These are phyloP conservation scores for Platanthera zijinensis DNA, from an alignment of 106 monocot species.

Conservation along the genomic window DNA sequence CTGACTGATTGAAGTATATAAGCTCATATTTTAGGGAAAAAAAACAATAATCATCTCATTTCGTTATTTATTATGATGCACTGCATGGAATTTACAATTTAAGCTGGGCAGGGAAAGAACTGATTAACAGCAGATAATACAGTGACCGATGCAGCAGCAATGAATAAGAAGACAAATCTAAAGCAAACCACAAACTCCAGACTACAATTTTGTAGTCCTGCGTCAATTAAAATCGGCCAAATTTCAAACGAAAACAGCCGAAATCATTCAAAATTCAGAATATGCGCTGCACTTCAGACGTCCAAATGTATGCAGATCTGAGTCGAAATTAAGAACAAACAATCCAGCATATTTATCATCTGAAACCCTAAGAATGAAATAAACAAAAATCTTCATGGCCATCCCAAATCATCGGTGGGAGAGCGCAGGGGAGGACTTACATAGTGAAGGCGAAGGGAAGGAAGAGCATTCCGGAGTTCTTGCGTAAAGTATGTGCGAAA, in stretches of 20 bases:
- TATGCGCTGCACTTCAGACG: background rate
- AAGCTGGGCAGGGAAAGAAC: too few relatives aligned
- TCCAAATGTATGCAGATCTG: background rate
- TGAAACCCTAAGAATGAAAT: slow-evolving; percentile 8
- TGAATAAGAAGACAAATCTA: background rate
- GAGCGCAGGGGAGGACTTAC: background rate
- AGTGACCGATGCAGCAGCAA: background rate
- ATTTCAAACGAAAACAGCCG: too few relatives aligned
- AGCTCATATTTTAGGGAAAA: too few relatives aligned
- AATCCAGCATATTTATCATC: background rate
- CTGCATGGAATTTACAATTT: too few relatives aligned
- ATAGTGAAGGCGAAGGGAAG: background rate
- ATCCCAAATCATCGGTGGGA: background rate
- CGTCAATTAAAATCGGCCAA: background rate
- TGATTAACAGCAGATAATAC: too few relatives aligned
- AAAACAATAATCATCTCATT: too few relatives aligned
- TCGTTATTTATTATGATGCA: too few relatives aligned
- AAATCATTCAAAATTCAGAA: background rate
- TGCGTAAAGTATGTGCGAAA: slow-evolving; percentile 3
- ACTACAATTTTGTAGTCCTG: background rate
- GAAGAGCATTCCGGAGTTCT: slow-evolving; percentile 1
- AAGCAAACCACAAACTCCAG: background rate
- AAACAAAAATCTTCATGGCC: background rate
- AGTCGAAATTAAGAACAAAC: background rate
- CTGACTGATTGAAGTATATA: too few relatives aligned